A percentile compares a stretch with the other conserved stretches of the same genome.
These are phyloP conservation scores for Hsuehochloa calcarea DNA, from an alignment of 176 grass and related monocot genomes.

Conservation along the genomic window DNA sequence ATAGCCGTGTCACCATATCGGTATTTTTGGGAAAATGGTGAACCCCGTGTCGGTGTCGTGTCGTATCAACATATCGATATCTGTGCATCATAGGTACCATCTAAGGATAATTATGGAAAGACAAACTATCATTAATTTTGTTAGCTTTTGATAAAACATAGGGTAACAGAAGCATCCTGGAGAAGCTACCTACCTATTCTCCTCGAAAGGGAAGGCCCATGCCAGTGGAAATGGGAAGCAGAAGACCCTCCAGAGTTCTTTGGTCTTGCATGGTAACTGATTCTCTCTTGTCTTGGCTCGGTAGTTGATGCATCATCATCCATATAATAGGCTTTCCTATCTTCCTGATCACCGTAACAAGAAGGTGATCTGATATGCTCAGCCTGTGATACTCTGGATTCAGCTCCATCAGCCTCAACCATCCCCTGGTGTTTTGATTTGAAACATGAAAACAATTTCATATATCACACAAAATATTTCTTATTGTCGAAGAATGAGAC, in stretches of 20 bases:
- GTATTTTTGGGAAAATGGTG: no score
- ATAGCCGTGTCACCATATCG: no score
- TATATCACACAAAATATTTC: not conserved
- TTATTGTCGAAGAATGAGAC: not conserved
- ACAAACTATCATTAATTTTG: not conserved
- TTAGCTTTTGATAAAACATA: not conserved
- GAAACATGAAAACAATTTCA: constrained; percentile 12
- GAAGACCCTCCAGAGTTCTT: constrained; percentile 28
- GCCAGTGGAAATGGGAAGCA: constrained; percentile 18
- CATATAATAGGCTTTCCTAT: not conserved
- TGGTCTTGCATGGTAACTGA: constrained; percentile 18
- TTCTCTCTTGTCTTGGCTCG: constrained; percentile 31
- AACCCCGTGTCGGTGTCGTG: no score
- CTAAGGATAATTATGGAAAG: not conserved
- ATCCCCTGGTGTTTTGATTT: constrained; percentile 25
- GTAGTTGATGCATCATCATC: constrained; percentile 23
- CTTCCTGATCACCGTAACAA: constrained; percentile 18
- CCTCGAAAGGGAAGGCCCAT: constrained; percentile 30
- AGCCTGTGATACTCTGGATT: constrained; percentile 38
- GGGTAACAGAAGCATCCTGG: not conserved
- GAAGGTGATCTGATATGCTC: constrained; percentile 31
- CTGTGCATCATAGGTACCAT: not conserved
- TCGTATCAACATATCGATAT: no score
- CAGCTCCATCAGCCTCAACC: constrained; percentile 31
- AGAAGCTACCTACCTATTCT: constrained; percentile 20